Base-by-base conservation (phyloP, 148 eudicot species). In the Camellia lanceoleosa region DNA sequence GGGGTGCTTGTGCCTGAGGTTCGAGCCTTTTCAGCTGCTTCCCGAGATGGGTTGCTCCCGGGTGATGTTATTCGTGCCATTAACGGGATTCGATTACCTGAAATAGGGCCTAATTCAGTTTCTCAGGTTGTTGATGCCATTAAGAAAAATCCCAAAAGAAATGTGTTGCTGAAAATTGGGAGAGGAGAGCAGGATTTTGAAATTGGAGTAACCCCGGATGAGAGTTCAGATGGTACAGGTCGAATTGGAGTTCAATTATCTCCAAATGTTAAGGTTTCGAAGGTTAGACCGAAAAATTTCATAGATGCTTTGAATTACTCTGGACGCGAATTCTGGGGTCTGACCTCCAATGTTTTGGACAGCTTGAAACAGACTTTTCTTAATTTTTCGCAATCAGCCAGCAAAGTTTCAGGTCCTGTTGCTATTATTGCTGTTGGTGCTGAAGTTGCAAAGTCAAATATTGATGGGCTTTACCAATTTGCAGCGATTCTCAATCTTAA, bases 341-440 rank as follows among this genome's bases (percentile, higher is more conserved):
- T 96, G 18, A 67, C 98, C 6, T 79, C 3, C 7, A 92, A 91
- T 82, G 99, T 96, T 43, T 18, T 96, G 78, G 94, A 96, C 42
- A 88, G 99, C 83, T 85, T 96, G 84, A 96, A 91, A 67, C 98
- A 94, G 85, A 94, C 97, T 54, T 91, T 94, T 78, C 81, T 91
- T 30, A 96, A 96, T 83, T 96, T 94, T 78, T 90, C 97, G 0
- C 92, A 92, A 69, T 66, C 97, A 7, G 99, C 99, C 30, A 85
- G 93, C 13, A 96, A 96, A 73, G 97, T 96, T 83, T 90, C 99
- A 0, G 99, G 99, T 15, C 99, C 99, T 3, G 92, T 96, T 76
- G 99, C 99, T 14, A 92, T 96, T 44, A 96, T 96, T 12, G 99
- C 99, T 13, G 99, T 96, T 73, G 99, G 99, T 58, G 99, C 99